Conservation (phyloP, 192 early-diverging fungal genomes). For the Chytriomyces sp. region DNA sequence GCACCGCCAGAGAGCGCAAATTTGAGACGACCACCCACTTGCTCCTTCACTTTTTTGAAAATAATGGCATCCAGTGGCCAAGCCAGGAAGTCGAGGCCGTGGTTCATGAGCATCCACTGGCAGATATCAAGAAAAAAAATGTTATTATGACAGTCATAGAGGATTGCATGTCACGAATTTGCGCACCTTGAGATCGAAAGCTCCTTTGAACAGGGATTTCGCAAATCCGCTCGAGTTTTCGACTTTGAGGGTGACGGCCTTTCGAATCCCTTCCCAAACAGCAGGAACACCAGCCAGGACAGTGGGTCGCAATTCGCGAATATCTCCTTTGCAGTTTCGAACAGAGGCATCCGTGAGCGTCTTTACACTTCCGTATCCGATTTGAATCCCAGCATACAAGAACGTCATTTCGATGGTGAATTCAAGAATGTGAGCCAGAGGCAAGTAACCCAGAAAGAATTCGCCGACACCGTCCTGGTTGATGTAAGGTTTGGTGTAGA, state of each 20-base stretch:
- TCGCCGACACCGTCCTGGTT: constrained; percentile 51
- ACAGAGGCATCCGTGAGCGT: constrained; percentile 72
- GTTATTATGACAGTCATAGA: too few relatives aligned
- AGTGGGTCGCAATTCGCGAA: constrained; percentile 70
- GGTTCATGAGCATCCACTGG: constrained; percentile 74
- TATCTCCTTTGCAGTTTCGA: constrained; percentile 72
- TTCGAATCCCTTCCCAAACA: constrained; percentile 86
- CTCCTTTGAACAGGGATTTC: constrained; percentile 77
- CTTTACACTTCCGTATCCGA: constrained; percentile 71
- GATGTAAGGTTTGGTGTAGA: constrained; percentile 66
- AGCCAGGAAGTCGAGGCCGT: constrained; percentile 63
- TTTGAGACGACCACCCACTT: constrained; percentile 85
- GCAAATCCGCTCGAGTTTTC: constrained; percentile 52
- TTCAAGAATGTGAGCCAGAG: constrained; percentile 89
- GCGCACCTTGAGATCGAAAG: constrained; percentile 57
- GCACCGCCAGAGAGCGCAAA: constrained; percentile 89
- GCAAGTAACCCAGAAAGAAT: constrained; percentile 67
- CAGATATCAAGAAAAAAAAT: not conserved
- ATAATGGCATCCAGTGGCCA: constrained; percentile 73
- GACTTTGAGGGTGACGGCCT: constrained; percentile 76
- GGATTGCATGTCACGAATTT: too few relatives aligned
- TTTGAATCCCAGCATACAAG: constrained; percentile 46
- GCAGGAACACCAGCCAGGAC: constrained; percentile 76
- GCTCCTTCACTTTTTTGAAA: constrained; percentile 81
- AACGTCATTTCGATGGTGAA: constrained; percentile 81